Percentiles rank a stretch among this genome's conserved stretches.
These are phyloP conservation scores for Selaginella tamariscina DNA, from an alignment of 75 land plant genomes.

Conservation along the genomic window DNA sequence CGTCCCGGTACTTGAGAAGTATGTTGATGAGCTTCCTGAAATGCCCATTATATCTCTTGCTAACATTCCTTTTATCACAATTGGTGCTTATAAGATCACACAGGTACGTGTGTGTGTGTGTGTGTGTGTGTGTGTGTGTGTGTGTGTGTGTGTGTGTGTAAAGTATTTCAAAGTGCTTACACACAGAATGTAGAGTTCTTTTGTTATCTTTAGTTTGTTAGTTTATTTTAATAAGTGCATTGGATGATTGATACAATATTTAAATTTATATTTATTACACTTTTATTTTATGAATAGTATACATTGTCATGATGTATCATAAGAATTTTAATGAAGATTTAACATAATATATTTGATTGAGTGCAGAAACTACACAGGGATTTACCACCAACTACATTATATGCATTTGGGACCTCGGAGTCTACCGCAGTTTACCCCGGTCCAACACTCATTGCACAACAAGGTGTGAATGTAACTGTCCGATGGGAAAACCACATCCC, in stretches of 20 bases:
- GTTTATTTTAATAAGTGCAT: neutral
- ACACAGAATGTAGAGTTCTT: neutral
- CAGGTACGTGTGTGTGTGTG: too few species aligned
- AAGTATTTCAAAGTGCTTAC: too few species aligned
- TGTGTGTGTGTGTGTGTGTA: neutral
- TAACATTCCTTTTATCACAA: neutral
- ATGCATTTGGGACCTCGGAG: slow-evolving; percentile 11
- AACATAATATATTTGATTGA: too few species aligned
- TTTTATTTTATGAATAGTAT: neutral
- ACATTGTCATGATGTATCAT: too few species aligned
- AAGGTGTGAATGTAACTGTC: slow-evolving; percentile 8
- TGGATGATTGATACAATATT: neutral
- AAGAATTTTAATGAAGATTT: too few species aligned
- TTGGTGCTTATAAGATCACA: slow-evolving; percentile 17
- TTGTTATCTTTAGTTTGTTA: too few species aligned
- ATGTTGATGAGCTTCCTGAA: neutral
- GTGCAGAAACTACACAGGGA: slow-evolving; percentile 13
- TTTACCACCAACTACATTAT: neutral
- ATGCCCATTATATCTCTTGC: neutral
- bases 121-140: too few species aligned
- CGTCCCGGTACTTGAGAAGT: slow-evolving; percentile 9
- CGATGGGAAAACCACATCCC: slow-evolving; percentile 11
- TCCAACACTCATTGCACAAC: slow-evolving; percentile 18
- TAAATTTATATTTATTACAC: neutral
- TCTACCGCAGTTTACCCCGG: slow-evolving; percentile 19